Evolutionary conservation across 306 rosid genomes (phyloP).

Genomic region (Quillaja saponaria): DNA sequence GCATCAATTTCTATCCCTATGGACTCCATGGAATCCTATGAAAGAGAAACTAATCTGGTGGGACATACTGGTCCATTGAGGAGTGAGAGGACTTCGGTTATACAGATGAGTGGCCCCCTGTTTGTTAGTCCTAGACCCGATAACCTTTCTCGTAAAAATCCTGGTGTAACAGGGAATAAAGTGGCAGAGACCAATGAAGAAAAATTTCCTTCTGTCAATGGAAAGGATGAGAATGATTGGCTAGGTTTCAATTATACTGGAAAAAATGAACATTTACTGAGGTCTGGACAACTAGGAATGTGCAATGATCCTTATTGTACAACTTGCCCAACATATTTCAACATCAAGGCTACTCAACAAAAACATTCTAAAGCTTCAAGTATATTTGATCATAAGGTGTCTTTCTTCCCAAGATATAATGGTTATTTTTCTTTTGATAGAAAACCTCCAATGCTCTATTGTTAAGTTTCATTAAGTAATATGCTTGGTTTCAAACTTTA

Average conservation of each 20-base stretch:
- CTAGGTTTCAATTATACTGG: slow-evolving; percentile 28
- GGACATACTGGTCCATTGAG: slow-evolving; percentile 81
- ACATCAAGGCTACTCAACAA: slow-evolving; percentile 43
- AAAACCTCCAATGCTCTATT: slow-evolving; percentile 6
- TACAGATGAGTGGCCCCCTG: slow-evolving; percentile 70
- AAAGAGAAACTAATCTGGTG: slow-evolving; percentile 48
- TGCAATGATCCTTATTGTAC: slow-evolving; percentile 93
- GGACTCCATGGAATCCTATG: slow-evolving; percentile 47
- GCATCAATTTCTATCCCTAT: slow-evolving; percentile 63
- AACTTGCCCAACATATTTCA: slow-evolving; percentile 73
- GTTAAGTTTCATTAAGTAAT: slow-evolving; percentile 16
- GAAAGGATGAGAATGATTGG: slow-evolving; percentile 42
- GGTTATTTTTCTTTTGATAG: background rate
- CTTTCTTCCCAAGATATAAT: slow-evolving; percentile 33
- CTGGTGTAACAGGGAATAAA: slow-evolving; percentile 30
- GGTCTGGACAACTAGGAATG: slow-evolving; percentile 88
- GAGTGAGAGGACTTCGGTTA: slow-evolving; percentile 48
- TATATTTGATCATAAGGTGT: slow-evolving; percentile 61
- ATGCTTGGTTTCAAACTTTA: background rate
- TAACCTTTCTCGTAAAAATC: slow-evolving; percentile 34
- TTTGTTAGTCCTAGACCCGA: slow-evolving; percentile 37
- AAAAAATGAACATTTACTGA: slow-evolving; percentile 68
- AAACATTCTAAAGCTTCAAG: slow-evolving; percentile 39
- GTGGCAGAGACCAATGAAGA: slow-evolving; percentile 37
- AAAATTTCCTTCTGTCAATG: slow-evolving; percentile 29